Evolutionary conservation across 2,329 filamentous ascomycete genomes (phyloP).

Genomic region (Pleurostoma richardsiae): DNA sequence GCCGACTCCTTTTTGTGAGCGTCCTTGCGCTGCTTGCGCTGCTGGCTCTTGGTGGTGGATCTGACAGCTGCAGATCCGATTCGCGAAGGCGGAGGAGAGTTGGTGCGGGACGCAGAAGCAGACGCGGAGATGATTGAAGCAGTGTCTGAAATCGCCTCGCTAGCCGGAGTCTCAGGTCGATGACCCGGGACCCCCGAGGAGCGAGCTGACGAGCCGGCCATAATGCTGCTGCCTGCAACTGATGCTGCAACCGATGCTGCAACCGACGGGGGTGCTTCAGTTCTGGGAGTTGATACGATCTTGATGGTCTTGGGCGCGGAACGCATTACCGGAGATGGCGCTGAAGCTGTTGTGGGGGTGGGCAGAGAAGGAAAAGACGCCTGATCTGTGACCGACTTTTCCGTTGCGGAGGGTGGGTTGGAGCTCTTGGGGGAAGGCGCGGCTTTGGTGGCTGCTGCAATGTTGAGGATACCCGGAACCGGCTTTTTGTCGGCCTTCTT

Average conservation of each 20-base stretch:
- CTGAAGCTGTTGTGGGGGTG: constrained; percentile 38
- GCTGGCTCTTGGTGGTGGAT: constrained; percentile 70
- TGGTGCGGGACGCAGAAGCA: constrained; percentile 62
- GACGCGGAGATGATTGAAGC: constrained; percentile 70
- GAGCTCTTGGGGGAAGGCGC: constrained; percentile 18
- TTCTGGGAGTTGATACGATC: constrained; percentile 63
- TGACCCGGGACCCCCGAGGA: constrained; percentile 25
- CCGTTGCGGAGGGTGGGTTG: constrained; percentile 22
- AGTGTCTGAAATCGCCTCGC: constrained; percentile 72
- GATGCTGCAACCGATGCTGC: neutral
- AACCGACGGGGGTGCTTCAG: constrained; percentile 42
- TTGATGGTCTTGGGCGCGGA: constrained; percentile 60
- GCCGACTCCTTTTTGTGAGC: constrained; percentile 59
- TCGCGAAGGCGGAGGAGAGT: constrained; percentile 62
- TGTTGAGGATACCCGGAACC: constrained; percentile 39
- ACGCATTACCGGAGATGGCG: constrained; percentile 47
- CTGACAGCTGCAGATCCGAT: constrained; percentile 66
- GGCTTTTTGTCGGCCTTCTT: constrained; percentile 27
- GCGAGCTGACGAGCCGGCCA: constrained; percentile 15
- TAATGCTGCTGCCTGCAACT: constrained; percentile 3
- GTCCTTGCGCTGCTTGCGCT: constrained; percentile 71
- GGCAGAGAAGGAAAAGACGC: constrained; percentile 48
- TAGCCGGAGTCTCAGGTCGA: constrained; percentile 66
- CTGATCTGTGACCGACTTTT: constrained; percentile 23
- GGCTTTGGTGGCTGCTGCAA: constrained; percentile 40